Base-by-base conservation (phyloP, 2,329 filamentous ascomycete genomes). In the Paracorniculantispora psalliotae region DNA sequence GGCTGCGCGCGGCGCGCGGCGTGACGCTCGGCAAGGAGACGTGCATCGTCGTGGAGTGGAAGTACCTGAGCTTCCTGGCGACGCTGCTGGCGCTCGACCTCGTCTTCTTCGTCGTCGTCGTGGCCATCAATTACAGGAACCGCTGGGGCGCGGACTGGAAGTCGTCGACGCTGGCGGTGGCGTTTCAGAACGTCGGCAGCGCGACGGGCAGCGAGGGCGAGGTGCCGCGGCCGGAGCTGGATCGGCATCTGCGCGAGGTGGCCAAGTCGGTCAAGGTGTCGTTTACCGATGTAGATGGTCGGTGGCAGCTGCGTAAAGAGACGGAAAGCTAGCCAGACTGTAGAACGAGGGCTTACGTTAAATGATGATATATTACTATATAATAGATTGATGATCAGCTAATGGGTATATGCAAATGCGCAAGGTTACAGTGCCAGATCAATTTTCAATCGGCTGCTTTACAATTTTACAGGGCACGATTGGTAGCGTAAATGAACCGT, bases 401-500 rank as follows among this genome's bases (percentile, higher is more conserved):
- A n/a, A n/a, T n/a, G n/a, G n/a, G n/a, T n/a, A n/a, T n/a, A n/a
- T n/a, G n/a, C n/a, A n/a, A n/a, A n/a, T n/a, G n/a, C n/a, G n/a
- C n/a, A n/a, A n/a, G n/a, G n/a, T n/a, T n/a, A n/a, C n/a, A n/a
- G n/a, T n/a, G n/a, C n/a, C 3, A 28, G 13, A 15, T n/a, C 28
- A 8, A 5, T 12, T n/a, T 41, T 23, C 8, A n/a, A n/a, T n/a
- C 10, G 7, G 35, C 23, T 13, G 39, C 51, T 17, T 33, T 17
- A 57, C 54, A 25, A 33, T 44, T 3, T 33, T 57, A 25, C 54
- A 57, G n/a, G 54, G 35, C 33, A 41, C 30, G n/a, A 57, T 41
- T 0, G 28, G 30, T 25, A 57, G n/a, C 7, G 46, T 50, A 7
- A 57, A 9, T 17, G 33, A 30, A n/a, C 54, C 54, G 3, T 49